Percentiles rank a stretch among this genome's conserved stretches.
These are phyloP conservation scores for Phlyctochytrium bullatum DNA, from an alignment of 192 early-diverging fungal genomes.

Conservation along the genomic window DNA sequence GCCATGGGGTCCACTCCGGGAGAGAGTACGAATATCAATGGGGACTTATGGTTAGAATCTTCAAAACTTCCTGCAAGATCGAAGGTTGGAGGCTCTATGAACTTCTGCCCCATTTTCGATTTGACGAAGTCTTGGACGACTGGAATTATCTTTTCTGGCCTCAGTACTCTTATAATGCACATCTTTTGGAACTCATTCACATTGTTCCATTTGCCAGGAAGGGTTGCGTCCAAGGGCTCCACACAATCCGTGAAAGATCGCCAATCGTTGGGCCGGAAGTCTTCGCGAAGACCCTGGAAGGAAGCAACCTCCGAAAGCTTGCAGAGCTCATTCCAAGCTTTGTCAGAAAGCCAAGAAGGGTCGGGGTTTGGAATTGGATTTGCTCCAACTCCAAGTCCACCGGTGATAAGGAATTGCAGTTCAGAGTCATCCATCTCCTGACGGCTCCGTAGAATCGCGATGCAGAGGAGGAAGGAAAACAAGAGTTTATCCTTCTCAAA, in stretches of 20 bases:
- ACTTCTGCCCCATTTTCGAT: constrained; percentile 62
- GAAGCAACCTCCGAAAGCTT: constrained; percentile 48
- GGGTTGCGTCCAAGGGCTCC: constrained; percentile 35
- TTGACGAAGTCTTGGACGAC: constrained; percentile 58
- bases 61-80: constrained; percentile 60
- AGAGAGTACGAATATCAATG: constrained; percentile 62
- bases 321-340: constrained; percentile 55
- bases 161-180: constrained; percentile 46
- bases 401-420: constrained; percentile 54
- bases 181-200: constrained; percentile 55
- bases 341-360: constrained; percentile 49
- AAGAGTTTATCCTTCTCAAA: constrained; percentile 70
- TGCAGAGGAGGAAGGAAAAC: constrained; percentile 61
- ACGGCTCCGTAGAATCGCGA: constrained; percentile 49
- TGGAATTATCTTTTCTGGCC: constrained; percentile 55
- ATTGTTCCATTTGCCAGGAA: constrained; percentile 46
- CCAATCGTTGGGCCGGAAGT: constrained; percentile 54
- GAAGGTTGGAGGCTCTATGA: constrained; percentile 66
- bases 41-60: constrained; percentile 52
- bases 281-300: constrained; percentile 51
- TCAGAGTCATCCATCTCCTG: constrained; percentile 52
- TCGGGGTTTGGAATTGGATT: constrained; percentile 47
- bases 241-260: constrained; percentile 36
- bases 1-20: constrained; percentile 67
- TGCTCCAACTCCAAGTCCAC: constrained; percentile 48